phyloP scores from a whole-genome alignment of 2,329 filamentous ascomycete species.

The Sclerotiophoma versabilis region DNA sequence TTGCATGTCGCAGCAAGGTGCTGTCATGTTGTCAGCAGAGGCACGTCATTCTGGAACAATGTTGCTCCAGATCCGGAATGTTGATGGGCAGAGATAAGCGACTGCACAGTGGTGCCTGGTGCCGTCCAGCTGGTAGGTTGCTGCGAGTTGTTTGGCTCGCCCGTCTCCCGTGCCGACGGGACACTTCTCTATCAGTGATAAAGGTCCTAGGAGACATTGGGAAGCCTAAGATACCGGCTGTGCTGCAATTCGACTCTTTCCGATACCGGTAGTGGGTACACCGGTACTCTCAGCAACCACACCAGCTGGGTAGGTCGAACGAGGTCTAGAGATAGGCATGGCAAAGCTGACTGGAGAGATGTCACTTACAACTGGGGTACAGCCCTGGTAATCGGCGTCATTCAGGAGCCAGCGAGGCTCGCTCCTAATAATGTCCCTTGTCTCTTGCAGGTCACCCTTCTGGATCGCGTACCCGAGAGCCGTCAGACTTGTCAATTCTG shows the following conservation, averaged over 20 bases:
- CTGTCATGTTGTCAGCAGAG: conserved; percentile 40
- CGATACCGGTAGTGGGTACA: conserved; percentile 37
- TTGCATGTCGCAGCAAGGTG: conserved; percentile 66
- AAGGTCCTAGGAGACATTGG: conserved; percentile 29
- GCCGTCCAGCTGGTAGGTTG: conserved; percentile 29
- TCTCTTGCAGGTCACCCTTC: conserved; percentile 70
- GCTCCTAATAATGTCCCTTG: conserved; percentile 70
- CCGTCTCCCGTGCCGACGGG: conserved; percentile 35
- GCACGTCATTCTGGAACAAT: conserved; percentile 32
- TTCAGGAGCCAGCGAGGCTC: conserved; percentile 74
- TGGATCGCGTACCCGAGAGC: conserved; percentile 82
- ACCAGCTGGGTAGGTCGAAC: conserved; percentile 23
- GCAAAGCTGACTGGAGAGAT: conserved; percentile 30
- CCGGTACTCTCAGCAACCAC: conserved; percentile 8
- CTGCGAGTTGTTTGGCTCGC: conserved; percentile 34
- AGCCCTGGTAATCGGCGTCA: conserved; percentile 80
- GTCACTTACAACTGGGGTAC: conserved; percentile 64
- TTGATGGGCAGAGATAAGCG: conserved; percentile 40
- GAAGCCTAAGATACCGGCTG: conserved; percentile 28
- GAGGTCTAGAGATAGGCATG: conserved; percentile 30
- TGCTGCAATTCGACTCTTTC: conserved; percentile 21
- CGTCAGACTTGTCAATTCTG: conserved; percentile 71
- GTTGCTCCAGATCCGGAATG: conserved; percentile 34
- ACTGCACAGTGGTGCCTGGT: conserved; percentile 26
- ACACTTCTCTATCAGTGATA: conserved; percentile 39